Conservation (phyloP, 345 rosid genomes). For the Ceriops zippeliana region DNA sequence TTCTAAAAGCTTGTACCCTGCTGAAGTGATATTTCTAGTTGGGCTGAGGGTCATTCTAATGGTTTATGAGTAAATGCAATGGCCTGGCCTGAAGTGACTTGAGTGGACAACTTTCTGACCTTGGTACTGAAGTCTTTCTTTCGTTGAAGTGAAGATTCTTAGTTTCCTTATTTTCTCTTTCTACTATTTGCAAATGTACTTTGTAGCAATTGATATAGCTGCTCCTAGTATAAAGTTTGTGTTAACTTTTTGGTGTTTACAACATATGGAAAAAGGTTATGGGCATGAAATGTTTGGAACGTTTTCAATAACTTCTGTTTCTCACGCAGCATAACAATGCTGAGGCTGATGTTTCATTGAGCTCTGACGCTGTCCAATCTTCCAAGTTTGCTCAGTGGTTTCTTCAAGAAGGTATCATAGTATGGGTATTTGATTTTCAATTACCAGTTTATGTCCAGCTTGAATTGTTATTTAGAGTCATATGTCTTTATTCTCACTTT, state of each 20-base stretch:
- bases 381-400: conserved; percentile 91
- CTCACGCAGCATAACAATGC: conserved; percentile 43
- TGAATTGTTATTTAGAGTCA: neutral
- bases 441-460: neutral
- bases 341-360: conserved; percentile 46
- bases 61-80: neutral
- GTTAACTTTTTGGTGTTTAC: neutral
- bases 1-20: neutral
- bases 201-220: neutral
- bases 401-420: conserved; percentile 66
- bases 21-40: neutral
- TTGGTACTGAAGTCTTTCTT: neutral
- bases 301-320: conserved; percentile 16
- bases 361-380: conserved; percentile 46
- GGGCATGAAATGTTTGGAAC: conserved; percentile 13
- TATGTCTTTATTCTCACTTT: neutral
- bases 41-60: neutral
- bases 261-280: neutral
- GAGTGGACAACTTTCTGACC: neutral
- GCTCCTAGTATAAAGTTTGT: neutral
- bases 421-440: conserved; percentile 8
- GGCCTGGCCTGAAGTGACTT: neutral
- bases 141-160: neutral
- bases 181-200: too few species aligned
- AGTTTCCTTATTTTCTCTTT: too few species aligned